Evolutionary conservation across 2,329 filamentous ascomycete species (phyloP), one percentile per base, ranked within the genome.

Genomic region (Teratosphaeria epicoccoides): DNA sequence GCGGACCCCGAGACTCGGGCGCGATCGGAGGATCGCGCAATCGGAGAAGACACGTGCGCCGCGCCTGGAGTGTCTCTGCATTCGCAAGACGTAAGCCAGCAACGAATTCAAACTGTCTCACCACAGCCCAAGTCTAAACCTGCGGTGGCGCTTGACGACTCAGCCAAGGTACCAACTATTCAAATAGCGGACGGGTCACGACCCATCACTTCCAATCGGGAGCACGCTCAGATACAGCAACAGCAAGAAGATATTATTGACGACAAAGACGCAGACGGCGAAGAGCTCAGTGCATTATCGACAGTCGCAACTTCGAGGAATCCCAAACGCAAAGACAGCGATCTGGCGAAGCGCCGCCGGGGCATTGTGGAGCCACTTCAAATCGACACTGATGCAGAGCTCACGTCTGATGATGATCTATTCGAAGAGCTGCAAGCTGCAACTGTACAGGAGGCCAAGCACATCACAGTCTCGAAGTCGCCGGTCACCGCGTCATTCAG

Each of bases 391-490:
- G 70, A 71, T 11, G 62, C 68, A 20, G 73, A 76, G 43, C 78
- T 78, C 64, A 70, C 81, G 40, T 83, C 85, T n/a, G 87, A 91
- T 66, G 87, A 93, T 63, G 62, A 68, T 11, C 57, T 67, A 43
- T 49, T 94, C 79, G 86, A 94, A 52, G 89, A 95, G 69, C 72
- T 95, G 51, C 85, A 88, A 61, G 85, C 81, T 51, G 89, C 88
- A 24, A 89, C 85, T 2, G 73, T 95, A 17, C 79, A 93, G 64
- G 82, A 95, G 70, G 88, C 88, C n/a, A 85, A 84, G 64, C 84
- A 87, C 2, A 81, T 94, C 57, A 78, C 79, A 1, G 82, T 93
- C 7, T 82, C 85, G 22, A 90, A 89, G 67, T 88, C 88, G n/a
- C 87, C 89, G n/a, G 80, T 85, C 43, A 84, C 80, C 12, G 79